These are phyloP conservation scores for Alternaria sp. DNA, from an alignment of 2,329 filamentous ascomycete genomes.

Conservation along the genomic window DNA sequence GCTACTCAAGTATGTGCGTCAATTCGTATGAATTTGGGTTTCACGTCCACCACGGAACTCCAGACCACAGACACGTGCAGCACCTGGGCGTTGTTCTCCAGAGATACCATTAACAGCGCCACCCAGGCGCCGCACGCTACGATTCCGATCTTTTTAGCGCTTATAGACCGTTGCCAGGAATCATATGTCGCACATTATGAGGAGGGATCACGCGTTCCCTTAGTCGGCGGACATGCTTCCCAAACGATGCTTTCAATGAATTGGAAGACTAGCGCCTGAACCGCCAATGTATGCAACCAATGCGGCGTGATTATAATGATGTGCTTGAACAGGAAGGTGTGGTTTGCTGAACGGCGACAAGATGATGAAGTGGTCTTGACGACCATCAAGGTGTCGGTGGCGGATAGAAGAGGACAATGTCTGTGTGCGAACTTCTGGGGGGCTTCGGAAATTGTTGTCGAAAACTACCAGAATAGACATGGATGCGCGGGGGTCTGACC, in stretches of 20 bases:
- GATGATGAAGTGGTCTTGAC: not conserved
- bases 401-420: slow-evolving; percentile 1
- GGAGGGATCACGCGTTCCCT: slow-evolving; percentile 10
- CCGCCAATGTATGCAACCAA: not conserved
- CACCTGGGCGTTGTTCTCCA: not conserved
- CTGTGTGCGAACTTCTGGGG: slow-evolving; percentile 6
- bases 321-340: slow-evolving; percentile 14
- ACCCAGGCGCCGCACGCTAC: not conserved
- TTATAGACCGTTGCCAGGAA: slow-evolving; percentile 3
- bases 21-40: not conserved
- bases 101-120: not conserved
- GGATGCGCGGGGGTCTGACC: slow-evolving; percentile 10
- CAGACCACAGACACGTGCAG: not conserved
- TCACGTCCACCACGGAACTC: not conserved
- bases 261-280: slow-evolving; percentile 14
- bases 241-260: slow-evolving; percentile 22
- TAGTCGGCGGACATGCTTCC: slow-evolving; percentile 14
- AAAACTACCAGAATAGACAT: slow-evolving; percentile 7
- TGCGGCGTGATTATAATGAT: slow-evolving; percentile 1
- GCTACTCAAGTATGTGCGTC: not conserved
- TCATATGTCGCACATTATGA: not conserved
- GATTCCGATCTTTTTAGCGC: not conserved
- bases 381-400: slow-evolving; percentile 7
- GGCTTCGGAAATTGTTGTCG: slow-evolving; percentile 3
- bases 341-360: not conserved